A percentile compares a stretch with the other conserved stretches of the same genome.
phyloP scores from a whole-genome alignment of 2,329 filamentous ascomycete species.

The Phialophora chinensis region DNA sequence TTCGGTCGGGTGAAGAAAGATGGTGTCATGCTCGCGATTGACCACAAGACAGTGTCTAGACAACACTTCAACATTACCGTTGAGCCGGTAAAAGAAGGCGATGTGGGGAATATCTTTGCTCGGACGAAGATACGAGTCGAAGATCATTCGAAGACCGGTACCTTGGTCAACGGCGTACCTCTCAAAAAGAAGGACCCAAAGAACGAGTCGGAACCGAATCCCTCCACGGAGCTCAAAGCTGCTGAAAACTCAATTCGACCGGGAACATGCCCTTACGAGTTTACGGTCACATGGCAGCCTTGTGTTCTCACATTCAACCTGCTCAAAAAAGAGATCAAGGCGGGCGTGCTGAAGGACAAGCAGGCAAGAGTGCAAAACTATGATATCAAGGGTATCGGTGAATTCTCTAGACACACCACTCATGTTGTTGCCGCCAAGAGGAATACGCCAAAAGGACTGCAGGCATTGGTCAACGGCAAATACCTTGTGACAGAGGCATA shows the following conservation, averaged over 20 bases:
- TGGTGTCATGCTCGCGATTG: constrained; percentile 73
- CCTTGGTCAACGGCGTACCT: constrained; percentile 73
- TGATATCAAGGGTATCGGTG: constrained; percentile 83
- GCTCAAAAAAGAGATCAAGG: constrained; percentile 71
- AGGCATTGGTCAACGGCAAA: constrained; percentile 81
- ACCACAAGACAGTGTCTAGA: constrained; percentile 82
- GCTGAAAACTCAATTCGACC: constrained; percentile 71
- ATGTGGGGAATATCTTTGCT: constrained; percentile 68
- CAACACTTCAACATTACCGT: constrained; percentile 84
- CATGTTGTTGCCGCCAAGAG: constrained; percentile 88
- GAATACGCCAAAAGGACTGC: constrained; percentile 85
- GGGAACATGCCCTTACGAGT: constrained; percentile 68
- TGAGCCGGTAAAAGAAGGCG: constrained; percentile 66
- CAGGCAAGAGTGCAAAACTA: constrained; percentile 74
- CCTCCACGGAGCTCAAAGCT: constrained; percentile 57
- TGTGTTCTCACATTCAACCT: constrained; percentile 83
- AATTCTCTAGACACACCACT: constrained; percentile 76
- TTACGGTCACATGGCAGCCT: constrained; percentile 76
- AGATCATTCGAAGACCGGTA: constrained; percentile 88
- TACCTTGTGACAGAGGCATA: constrained; percentile 77
- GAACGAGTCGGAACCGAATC: constrained; percentile 46
- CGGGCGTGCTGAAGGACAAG: constrained; percentile 66
- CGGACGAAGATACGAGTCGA: constrained; percentile 75
- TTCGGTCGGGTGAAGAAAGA: constrained; percentile 76
- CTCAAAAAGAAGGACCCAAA: constrained; percentile 55